These are phyloP conservation scores for Closterium sp. DNA, from an alignment of 139 green algal genomes.

Conservation along the genomic window DNA sequence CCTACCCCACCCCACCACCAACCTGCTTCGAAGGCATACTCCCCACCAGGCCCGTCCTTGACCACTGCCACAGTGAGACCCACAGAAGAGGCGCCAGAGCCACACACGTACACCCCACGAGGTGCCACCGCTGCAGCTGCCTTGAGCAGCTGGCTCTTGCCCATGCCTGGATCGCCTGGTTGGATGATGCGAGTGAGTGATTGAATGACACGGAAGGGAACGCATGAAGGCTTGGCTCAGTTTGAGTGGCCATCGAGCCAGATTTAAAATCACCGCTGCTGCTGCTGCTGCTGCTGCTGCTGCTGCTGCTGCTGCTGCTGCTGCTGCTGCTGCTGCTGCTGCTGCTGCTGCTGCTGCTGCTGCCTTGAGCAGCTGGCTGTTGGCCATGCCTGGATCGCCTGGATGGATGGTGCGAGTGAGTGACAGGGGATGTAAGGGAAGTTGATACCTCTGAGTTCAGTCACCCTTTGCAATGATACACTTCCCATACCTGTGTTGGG, in stretches of 20 bases:
- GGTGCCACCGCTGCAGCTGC: conserved; percentile 61
- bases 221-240: too few relatives aligned
- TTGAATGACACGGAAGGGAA: neutral
- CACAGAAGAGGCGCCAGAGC: conserved; percentile 68
- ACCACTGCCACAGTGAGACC: conserved; percentile 84
- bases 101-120: conserved; percentile 90
- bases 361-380: too few relatives aligned
- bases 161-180: conserved; percentile 49
- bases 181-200: neutral
- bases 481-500: neutral
- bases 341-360: too few relatives aligned
- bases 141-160: conserved; percentile 66
- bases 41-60: conserved; percentile 41
- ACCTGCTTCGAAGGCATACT: conserved; percentile 49
- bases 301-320: too few relatives aligned
- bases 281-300: too few relatives aligned
- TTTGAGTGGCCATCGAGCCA: too few relatives aligned
- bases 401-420: too few relatives aligned
- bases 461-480: neutral
- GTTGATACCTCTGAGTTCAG: neutral
- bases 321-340: too few relatives aligned
- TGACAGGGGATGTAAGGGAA: neutral
- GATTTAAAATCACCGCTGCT: too few relatives aligned
- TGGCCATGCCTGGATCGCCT: too few relatives aligned
- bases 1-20: neutral